phyloP scores from a whole-genome alignment of 768 basidiomycete species.

The Suillus sp. region DNA sequence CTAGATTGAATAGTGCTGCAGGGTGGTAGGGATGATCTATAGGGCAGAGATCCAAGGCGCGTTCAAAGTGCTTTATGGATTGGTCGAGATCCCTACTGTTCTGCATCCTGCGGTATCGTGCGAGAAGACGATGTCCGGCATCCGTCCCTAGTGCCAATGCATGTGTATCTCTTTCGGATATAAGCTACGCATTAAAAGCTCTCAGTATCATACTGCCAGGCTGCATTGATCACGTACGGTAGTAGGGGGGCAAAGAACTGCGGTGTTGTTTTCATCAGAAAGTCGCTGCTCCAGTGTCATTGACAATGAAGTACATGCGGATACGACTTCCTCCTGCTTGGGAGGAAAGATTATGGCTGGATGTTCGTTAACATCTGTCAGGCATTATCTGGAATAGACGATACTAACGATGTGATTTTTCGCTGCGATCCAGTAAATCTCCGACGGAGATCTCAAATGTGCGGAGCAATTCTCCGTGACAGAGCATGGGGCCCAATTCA shows the following conservation, averaged over 20 bases:
- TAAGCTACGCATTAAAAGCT: too few relatives aligned
- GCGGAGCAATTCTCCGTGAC: not conserved
- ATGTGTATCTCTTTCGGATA: too few relatives aligned
- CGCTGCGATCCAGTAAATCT: constrained; percentile 4
- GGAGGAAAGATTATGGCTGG: not conserved
- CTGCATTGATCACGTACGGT: not conserved
- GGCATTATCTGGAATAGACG: too few relatives aligned
- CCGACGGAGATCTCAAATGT: not conserved
- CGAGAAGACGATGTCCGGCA: too few relatives aligned
- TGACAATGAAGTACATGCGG: too few relatives aligned
- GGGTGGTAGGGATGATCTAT: not conserved
- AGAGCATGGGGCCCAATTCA: constrained; percentile 5
- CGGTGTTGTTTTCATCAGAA: too few relatives aligned
- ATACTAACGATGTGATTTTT: not conserved
- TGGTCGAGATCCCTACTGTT: not conserved
- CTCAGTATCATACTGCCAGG: too few relatives aligned
- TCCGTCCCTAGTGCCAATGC: too few relatives aligned
- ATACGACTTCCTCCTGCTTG: not conserved
- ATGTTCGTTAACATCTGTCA: not conserved
- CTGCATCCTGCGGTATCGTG: not conserved
- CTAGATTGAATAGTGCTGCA: constrained; percentile 5
- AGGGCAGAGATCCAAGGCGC: not conserved
- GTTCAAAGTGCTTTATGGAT: too few relatives aligned
- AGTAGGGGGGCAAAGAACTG: not conserved
- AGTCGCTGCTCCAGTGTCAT: too few relatives aligned